Percentiles rank a stretch among this genome's conserved stretches.
phyloP scores from a whole-genome alignment of 164 flowering plant species.

The Piper longum region DNA sequence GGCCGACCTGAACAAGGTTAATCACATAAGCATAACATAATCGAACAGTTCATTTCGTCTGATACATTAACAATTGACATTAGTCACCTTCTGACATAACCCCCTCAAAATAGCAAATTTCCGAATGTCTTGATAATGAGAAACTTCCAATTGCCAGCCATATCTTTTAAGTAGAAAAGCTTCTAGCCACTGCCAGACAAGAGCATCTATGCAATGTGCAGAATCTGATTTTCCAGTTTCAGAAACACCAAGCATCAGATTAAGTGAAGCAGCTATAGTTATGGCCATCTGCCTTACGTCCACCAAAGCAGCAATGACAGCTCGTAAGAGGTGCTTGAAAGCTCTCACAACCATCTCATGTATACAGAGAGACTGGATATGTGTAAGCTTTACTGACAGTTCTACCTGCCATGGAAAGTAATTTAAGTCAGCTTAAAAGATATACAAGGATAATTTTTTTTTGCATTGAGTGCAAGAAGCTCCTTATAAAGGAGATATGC shows the following conservation, averaged over 20 bases:
- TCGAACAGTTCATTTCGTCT: not conserved
- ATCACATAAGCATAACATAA: not conserved
- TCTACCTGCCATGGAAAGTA: slow-evolving; percentile 41
- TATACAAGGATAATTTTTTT: too few species aligned
- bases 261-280: slow-evolving; percentile 70
- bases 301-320: slow-evolving; percentile 67
- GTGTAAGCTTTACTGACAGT: slow-evolving; percentile 88
- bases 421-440: not conserved
- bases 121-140: slow-evolving; percentile 57
- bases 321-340: slow-evolving; percentile 86
- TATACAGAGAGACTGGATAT: slow-evolving; percentile 90
- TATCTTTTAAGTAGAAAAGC: slow-evolving; percentile 69
- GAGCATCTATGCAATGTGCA: slow-evolving; percentile 33
- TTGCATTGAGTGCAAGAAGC: too few species aligned
- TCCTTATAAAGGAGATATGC: too few species aligned
- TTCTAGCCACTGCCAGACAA: slow-evolving; percentile 83
- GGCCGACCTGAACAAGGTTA: slow-evolving; percentile 47
- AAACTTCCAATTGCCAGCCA: slow-evolving; percentile 62
- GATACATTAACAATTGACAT: not conserved
- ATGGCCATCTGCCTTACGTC: slow-evolving; percentile 45
- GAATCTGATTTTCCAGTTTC: slow-evolving; percentile 28
- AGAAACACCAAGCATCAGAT: slow-evolving; percentile 81
- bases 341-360: slow-evolving; percentile 99
- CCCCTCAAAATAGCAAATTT: slow-evolving; percentile 87
- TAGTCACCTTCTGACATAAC: slow-evolving; percentile 78